Conservation (phyloP, 305 asterid species). For the Solanum chacoense region DNA sequence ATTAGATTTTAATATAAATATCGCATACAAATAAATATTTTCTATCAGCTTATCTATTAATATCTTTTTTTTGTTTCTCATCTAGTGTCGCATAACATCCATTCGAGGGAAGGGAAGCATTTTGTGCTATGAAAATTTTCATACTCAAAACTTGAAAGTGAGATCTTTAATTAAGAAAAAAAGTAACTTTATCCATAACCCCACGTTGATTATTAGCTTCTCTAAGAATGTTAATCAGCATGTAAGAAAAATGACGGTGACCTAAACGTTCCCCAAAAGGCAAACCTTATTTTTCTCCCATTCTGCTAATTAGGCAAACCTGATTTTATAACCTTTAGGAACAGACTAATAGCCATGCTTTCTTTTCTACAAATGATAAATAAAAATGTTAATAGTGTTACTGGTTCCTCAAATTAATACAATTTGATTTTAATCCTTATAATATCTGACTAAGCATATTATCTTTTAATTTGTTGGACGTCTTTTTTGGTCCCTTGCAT, state of each 20-base stretch:
- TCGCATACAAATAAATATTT: neutral
- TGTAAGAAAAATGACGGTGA: neutral
- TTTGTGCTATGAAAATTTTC: too few relatives aligned
- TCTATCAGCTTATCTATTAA: neutral
- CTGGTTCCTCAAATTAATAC: neutral
- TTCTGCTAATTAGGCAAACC: neutral
- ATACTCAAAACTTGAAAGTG: neutral
- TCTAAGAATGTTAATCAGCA: neutral
- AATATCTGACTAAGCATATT: neutral
- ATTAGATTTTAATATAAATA: neutral
- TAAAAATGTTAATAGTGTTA: neutral
- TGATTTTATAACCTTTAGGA: neutral
- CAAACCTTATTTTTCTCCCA: neutral
- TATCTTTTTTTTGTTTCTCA: neutral
- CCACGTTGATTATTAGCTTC: neutral
- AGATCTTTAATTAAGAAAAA: neutral
- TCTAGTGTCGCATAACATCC: neutral
- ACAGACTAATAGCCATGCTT: neutral
- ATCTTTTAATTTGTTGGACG: neutral
- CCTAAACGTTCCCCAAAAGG: neutral
- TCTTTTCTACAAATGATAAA: neutral
- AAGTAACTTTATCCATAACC: neutral
- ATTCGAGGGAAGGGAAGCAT: neutral
- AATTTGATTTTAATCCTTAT: neutral
- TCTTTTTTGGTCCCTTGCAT: neutral